Conservation (phyloP, 306 rosid genomes). For the Prunus davidiana region DNA sequence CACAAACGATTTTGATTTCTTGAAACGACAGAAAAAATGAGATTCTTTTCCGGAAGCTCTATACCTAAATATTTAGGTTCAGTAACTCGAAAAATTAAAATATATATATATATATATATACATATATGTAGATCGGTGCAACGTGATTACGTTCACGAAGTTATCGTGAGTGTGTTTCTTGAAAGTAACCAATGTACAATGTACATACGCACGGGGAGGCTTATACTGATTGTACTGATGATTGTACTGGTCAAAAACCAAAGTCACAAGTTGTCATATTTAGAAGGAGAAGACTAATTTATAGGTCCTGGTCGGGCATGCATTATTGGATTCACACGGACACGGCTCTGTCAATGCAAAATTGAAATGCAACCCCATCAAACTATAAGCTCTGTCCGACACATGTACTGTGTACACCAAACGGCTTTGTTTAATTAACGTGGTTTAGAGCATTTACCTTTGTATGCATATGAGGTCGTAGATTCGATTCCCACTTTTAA, state of each 20-base stretch:
- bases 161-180: not conserved
- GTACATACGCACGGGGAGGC: not conserved
- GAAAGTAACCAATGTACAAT: not conserved
- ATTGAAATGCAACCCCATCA: not conserved
- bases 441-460: no score
- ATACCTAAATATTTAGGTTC: no score
- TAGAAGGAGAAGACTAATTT: not conserved
- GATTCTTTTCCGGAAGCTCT: no score
- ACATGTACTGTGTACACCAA: no score
- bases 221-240: not conserved
- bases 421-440: no score
- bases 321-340: conserved; percentile 5
- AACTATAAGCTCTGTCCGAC: no score
- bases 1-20: no score
- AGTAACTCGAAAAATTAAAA: no score
- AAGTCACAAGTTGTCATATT: not conserved
- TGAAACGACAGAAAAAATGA: no score
- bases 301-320: not conserved
- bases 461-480: no score
- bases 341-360: not conserved
- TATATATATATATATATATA: no score
- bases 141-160: not conserved
- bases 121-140: no score
- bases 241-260: not conserved
- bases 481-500: not conserved